Conservation (phyloP, 2,329 filamentous ascomycete species). For the Phialophora macrospora region DNA sequence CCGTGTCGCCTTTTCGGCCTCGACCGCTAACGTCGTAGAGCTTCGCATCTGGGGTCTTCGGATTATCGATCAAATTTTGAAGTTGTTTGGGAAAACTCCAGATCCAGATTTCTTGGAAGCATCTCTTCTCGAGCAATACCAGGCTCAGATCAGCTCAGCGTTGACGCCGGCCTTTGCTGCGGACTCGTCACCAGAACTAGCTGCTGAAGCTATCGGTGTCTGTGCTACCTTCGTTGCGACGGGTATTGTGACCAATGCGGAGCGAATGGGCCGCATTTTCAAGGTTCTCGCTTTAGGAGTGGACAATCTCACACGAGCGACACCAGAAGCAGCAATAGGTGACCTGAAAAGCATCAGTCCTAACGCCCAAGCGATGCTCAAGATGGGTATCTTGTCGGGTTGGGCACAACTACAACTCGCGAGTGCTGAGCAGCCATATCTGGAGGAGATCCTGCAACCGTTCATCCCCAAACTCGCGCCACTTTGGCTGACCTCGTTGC, state of each 20-base stretch:
- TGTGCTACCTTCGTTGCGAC: slow-evolving; percentile 98
- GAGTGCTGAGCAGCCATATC: slow-evolving; percentile 86
- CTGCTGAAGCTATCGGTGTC: slow-evolving; percentile 93
- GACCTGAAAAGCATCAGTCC: slow-evolving; percentile 91
- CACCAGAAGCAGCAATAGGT: slow-evolving; percentile 64
- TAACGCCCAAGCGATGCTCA: slow-evolving; percentile 97
- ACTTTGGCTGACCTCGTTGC: slow-evolving; percentile 87
- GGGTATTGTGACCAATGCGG: slow-evolving; percentile 94
- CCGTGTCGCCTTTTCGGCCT: slow-evolving; percentile 95
- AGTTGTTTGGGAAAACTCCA: slow-evolving; percentile 89
- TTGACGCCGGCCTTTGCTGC: slow-evolving; percentile 93
- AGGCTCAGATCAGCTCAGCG: slow-evolving; percentile 96
- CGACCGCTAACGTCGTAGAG: slow-evolving; percentile 88
- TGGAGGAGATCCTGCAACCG: slow-evolving; percentile 84
- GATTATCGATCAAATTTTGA: slow-evolving; percentile 90
- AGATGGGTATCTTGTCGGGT: slow-evolving; percentile 93
- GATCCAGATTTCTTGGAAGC: slow-evolving; percentile 98
- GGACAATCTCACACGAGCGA: slow-evolving; percentile 70
- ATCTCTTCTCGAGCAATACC: slow-evolving; percentile 94
- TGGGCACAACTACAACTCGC: slow-evolving; percentile 98
- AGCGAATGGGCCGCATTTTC: slow-evolving; percentile 97
- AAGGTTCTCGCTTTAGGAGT: slow-evolving; percentile 89
- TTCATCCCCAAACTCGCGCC: slow-evolving; percentile 90
- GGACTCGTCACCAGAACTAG: slow-evolving; percentile 93
- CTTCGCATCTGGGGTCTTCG: slow-evolving; percentile 88